phyloP scores from a whole-genome alignment of 257 asterid species.

The Forsythia viridissima region DNA sequence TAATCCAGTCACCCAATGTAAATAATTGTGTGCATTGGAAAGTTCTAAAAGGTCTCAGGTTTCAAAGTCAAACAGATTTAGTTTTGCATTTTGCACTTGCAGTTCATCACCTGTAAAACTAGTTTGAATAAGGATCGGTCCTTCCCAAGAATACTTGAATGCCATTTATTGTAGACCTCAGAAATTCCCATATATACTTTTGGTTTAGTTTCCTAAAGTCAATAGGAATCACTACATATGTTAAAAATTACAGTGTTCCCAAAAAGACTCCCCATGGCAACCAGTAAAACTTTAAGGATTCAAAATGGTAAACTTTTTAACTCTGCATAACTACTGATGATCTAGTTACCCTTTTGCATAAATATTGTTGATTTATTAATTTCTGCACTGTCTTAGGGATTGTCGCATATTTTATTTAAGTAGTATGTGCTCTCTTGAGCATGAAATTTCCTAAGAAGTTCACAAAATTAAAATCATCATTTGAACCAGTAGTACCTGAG shows the following conservation, averaged over 20 bases:
- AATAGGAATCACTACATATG: neutral
- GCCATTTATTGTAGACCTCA: neutral
- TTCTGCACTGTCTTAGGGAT: constrained; percentile 9
- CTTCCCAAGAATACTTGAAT: neutral
- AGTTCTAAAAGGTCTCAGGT: neutral
- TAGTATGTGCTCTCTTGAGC: constrained; percentile 5
- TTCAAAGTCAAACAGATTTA: neutral
- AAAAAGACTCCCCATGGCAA: neutral
- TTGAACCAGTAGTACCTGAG: constrained; percentile 63
- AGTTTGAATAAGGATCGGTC: neutral
- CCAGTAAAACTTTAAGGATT: constrained; percentile 5
- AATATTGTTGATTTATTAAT: constrained; percentile 10
- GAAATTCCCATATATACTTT: neutral
- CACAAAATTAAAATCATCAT: constrained; percentile 17
- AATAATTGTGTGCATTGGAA: constrained; percentile 3
- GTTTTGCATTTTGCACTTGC: constrained; percentile 2
- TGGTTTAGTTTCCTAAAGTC: neutral
- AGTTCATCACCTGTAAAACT: neutral
- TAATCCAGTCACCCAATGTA: neutral
- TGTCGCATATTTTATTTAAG: constrained; percentile 9
- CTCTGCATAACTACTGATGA: neutral
- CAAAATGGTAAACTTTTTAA: neutral
- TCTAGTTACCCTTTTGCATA: constrained; percentile 1
- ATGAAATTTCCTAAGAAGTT: neutral
- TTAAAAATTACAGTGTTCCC: constrained; percentile 2